These are phyloP conservation scores for Collybiopsis luxurians DNA, from an alignment of 768 basidiomycete species.

Conservation along the genomic window DNA sequence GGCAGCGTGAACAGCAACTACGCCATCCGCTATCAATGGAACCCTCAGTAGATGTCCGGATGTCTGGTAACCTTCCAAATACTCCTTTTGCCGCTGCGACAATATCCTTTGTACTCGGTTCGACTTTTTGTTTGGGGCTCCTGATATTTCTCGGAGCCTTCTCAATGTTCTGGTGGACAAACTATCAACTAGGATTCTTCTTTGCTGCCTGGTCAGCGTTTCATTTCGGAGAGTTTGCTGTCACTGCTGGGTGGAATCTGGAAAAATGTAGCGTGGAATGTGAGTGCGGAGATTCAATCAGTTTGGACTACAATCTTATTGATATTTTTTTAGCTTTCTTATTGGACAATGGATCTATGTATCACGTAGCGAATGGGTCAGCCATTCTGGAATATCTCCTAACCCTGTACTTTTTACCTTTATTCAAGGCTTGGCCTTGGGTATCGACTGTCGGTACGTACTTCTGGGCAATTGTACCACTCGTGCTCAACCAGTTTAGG, in stretches of 20 bases:
- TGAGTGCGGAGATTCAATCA: constrained; percentile 43
- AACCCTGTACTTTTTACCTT: constrained; percentile 64
- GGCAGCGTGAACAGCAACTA: constrained; percentile 33
- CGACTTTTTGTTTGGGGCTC: constrained; percentile 56
- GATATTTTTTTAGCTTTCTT: constrained; percentile 70
- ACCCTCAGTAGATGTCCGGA: constrained; percentile 34
- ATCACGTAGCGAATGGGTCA: constrained; percentile 78
- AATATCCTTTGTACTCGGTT: constrained; percentile 87
- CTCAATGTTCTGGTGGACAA: constrained; percentile 54
- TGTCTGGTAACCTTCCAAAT: constrained; percentile 72
- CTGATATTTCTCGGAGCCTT: constrained; percentile 50
- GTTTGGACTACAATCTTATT: constrained; percentile 3
- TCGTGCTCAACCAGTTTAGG: constrained; percentile 41
- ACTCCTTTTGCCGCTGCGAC: constrained; percentile 77
- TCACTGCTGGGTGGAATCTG: constrained; percentile 94
- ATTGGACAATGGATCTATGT: constrained; percentile 83
- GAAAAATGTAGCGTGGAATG: constrained; percentile 93
- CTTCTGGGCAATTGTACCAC: background rate
- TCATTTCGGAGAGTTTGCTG: constrained; percentile 93
- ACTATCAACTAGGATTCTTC: constrained; percentile 81
- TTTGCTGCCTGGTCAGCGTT: constrained; percentile 81
- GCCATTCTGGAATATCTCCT: constrained; percentile 82
- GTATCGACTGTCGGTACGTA: constrained; percentile 57
- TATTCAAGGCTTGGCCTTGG: constrained; percentile 56
- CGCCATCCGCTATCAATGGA: constrained; percentile 51